Conservation (phyloP, 352 stramenopile species). For the Plasmopara halstedii region DNA sequence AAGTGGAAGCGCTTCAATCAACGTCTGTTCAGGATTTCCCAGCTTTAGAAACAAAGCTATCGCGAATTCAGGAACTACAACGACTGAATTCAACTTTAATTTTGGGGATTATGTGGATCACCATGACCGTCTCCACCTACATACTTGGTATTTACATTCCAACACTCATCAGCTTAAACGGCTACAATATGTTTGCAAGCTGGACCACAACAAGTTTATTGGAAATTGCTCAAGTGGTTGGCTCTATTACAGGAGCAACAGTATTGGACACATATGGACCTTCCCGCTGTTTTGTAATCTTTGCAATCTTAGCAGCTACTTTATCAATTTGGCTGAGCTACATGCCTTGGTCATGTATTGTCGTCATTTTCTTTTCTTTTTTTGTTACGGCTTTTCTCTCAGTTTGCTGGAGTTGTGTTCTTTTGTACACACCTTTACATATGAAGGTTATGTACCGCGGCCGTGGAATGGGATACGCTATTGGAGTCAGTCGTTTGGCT, state of each 20-base stretch:
- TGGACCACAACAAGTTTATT: conserved; percentile 15
- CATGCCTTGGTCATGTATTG: conserved; percentile 11
- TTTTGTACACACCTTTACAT: conserved; percentile 14
- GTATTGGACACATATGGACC: conserved; percentile 11
- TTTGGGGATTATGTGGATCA: conserved; percentile 17
- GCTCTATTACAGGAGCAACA: conserved; percentile 13
- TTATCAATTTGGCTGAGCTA: conserved; percentile 17
- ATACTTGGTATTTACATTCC: conserved; percentile 19
- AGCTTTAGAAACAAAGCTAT: not conserved
- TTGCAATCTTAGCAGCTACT: conserved; percentile 5
- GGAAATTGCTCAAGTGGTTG: conserved; percentile 16
- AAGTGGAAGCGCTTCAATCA: conserved; percentile 2
- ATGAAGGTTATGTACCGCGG: conserved; percentile 8
- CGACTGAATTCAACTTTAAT: not conserved
- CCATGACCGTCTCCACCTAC: conserved; percentile 14
- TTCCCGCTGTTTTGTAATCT: conserved; percentile 11
- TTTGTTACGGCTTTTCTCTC: conserved; percentile 15
- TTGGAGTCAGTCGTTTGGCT: conserved; percentile 19
- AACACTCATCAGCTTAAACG: conserved; percentile 23
- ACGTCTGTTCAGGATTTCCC: conserved; percentile 4
- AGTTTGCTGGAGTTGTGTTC: conserved; percentile 20
- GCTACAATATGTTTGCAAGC: conserved; percentile 27
- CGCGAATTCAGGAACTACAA: not conserved
- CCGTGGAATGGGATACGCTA: conserved; percentile 21
- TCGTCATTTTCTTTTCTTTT: conserved; percentile 9